phyloP scores from a whole-genome alignment of 768 basidiomycete species.

The Agrocybe praecox region DNA sequence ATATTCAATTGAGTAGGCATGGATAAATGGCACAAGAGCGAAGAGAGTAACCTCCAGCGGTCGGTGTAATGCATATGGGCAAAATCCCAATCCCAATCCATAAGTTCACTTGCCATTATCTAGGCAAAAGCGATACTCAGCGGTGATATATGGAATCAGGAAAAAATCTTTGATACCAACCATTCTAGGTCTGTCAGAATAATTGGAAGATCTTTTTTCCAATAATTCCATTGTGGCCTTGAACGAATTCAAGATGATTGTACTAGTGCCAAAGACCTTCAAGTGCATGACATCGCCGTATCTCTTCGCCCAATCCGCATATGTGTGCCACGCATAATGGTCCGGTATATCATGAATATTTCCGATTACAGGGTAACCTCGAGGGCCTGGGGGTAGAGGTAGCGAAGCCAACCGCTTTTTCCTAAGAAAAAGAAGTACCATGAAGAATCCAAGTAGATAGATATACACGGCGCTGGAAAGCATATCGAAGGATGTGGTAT shows the following conservation, averaged over 20 bases:
- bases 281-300: constrained; percentile 33
- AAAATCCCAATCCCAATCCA: constrained; percentile 35
- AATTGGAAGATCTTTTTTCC: constrained; percentile 44
- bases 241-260: constrained; percentile 42
- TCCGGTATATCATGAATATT: constrained; percentile 31
- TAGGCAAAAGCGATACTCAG: constrained; percentile 3
- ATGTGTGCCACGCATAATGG: constrained; percentile 31
- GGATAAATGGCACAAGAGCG: neutral
- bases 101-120: constrained; percentile 29
- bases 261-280: constrained; percentile 33
- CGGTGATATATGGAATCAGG: neutral
- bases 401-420: neutral
- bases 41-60: constrained; percentile 11
- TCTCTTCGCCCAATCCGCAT: constrained; percentile 29
- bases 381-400: constrained; percentile 35
- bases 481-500: neutral
- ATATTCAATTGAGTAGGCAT: neutral
- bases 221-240: constrained; percentile 42
- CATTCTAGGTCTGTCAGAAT: constrained; percentile 44
- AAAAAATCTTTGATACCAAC: constrained; percentile 4
- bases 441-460: neutral
- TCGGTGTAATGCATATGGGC: constrained; percentile 29
- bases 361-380: constrained; percentile 34
- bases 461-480: neutral
- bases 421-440: neutral